These are phyloP conservation scores for Botrytis pseudocinerea DNA, from an alignment of 2,329 filamentous ascomycete species.

Conservation along the genomic window DNA sequence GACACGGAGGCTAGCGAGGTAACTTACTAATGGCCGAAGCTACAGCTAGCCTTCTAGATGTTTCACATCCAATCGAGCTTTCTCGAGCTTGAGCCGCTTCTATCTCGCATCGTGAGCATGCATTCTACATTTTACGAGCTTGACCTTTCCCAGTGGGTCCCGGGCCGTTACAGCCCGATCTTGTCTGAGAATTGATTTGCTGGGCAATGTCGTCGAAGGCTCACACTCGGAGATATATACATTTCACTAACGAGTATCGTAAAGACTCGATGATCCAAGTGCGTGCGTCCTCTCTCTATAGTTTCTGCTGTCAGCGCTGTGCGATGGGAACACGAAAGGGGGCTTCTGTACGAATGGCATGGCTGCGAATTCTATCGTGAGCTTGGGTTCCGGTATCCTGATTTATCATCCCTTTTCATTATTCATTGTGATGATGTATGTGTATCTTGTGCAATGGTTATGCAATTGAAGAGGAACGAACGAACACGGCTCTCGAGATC, in stretches of 20 bases:
- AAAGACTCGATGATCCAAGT: not conserved
- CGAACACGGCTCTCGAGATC: not conserved
- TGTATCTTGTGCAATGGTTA: not conserved
- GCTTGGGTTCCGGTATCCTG: not conserved
- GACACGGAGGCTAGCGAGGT: not conserved
- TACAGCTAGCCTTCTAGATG: not conserved
- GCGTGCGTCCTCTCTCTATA: not conserved
- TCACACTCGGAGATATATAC: not conserved
- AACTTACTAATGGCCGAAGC: not conserved
- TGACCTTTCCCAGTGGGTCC: not conserved
- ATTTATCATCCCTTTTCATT: not conserved
- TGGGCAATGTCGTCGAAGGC: not conserved
- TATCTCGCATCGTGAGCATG: not conserved
- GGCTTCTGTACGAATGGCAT: not conserved
- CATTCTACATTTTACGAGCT: not conserved
- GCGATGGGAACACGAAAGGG: not conserved
- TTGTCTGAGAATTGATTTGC: constrained; percentile 1
- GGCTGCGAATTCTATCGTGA: not conserved
- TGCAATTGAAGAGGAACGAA: not conserved
- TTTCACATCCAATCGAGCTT: not conserved
- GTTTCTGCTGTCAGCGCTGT: not conserved
- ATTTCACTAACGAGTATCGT: not conserved
- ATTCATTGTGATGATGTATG: too few relatives aligned
- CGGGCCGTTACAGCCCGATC: constrained; percentile 4
- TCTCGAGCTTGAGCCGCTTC: not conserved